Conservation (phyloP, 2,329 filamentous ascomycete genomes). For the Aspergillus clavatus region DNA sequence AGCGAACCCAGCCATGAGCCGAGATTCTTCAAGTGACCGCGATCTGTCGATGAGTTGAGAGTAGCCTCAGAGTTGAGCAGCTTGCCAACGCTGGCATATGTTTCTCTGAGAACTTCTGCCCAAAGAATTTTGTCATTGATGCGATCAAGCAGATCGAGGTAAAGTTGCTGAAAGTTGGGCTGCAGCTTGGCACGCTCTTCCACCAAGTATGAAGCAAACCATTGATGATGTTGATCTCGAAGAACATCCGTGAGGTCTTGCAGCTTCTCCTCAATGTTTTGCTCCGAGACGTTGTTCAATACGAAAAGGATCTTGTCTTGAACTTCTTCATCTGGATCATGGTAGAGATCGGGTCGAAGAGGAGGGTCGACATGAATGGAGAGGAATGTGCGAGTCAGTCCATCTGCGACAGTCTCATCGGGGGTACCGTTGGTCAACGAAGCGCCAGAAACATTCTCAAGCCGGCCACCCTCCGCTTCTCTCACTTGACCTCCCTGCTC, state of each 20-base stretch:
- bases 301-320: constrained; percentile 95
- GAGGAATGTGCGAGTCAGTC: constrained; percentile 65
- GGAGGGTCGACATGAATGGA: constrained; percentile 73
- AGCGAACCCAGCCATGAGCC: constrained; percentile 90
- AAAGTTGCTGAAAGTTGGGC: constrained; percentile 91
- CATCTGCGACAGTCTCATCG: constrained; percentile 60
- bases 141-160: constrained; percentile 79
- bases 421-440: constrained; percentile 64
- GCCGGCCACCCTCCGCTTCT: constrained; percentile 46
- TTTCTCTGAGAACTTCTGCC: constrained; percentile 87
- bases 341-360: constrained; percentile 59
- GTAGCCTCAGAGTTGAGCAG: constrained; percentile 89
- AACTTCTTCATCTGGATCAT: constrained; percentile 76
- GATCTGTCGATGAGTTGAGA: constrained; percentile 75
- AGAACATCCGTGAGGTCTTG: constrained; percentile 74
- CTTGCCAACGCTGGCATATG: constrained; percentile 77
- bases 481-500: constrained; percentile 58
- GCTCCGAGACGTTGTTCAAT: constrained; percentile 91
- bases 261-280: constrained; percentile 80
- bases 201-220: constrained; percentile 93
- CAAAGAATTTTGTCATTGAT: constrained; percentile 76
- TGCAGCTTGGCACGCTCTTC: constrained; percentile 96
- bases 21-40: constrained; percentile 86
- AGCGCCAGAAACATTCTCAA: constrained; percentile 32
- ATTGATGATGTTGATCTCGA: constrained; percentile 78